Evolutionary conservation across 2,329 filamentous ascomycete species (phyloP), one percentile per base, ranked within the genome.

Genomic region (Seiridium unicorne): DNA sequence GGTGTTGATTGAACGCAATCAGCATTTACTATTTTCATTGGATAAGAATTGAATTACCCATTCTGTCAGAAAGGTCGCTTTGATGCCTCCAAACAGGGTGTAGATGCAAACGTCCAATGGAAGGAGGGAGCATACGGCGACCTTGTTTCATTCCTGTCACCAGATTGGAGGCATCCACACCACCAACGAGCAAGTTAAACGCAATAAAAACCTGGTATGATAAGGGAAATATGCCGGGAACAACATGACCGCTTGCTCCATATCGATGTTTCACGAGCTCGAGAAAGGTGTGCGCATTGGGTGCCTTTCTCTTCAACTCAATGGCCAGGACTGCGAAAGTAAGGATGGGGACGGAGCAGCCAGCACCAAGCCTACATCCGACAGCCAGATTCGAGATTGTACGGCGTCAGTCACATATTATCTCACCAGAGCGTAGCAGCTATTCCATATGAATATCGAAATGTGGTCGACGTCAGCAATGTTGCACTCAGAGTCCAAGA

Each of bases 401-500:
- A 26, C 18, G 18, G 18, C 18, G 18, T 26, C 18, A 26, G 18
- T 26, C 18, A 26, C 18, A 26, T 26, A 26, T 26, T 26, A 26
- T 26, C 18, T 26, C 18, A 26, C 18, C 18, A 26, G 18, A 26
- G 18, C 18, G 18, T 26, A 26, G 18, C 18, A 26, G 18, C 18
- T 26, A 26, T 26, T 26, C 18, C 18, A 26, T 26, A 26, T 26
- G 9, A 51, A 26, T 11, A 51, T 10, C 1, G 10, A 51, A 13
- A 44, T 2, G 87, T 84, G 2, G 90, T 89, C 0, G 86, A 90
- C 70, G 93, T 90, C 3, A 94, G 81, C 2, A 93, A 79, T 0
- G 91, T 93, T 26, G 90, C 91, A 1, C 91, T 92, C 91, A 92
- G 96, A 0, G 92, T 96, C 92, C 92, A 96, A 5, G 89, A 92